Evolutionary conservation across 805 yeast species (phyloP), one percentile per base, ranked within the genome.

Genomic region (Candida taoyuanica): DNA sequence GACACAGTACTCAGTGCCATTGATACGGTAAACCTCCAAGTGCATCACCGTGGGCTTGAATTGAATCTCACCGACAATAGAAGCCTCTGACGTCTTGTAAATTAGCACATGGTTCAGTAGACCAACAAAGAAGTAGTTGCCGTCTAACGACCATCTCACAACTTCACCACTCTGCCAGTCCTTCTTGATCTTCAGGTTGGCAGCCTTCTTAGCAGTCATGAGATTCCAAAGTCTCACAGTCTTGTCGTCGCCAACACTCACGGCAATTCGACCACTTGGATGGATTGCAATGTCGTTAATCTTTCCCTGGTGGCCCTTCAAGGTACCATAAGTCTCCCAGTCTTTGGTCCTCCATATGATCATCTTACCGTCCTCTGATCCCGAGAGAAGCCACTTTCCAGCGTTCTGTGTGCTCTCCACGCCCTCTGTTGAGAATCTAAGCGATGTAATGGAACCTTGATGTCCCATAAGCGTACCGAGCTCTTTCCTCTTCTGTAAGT

Each of bases 181-280:
- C 43, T 70, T 76, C 56, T 73, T 81, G 43, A 85, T 64, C 55
- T 84, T 88, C 61, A 89, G 65, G 9, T 75, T 70, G 2, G 95
- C 89, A 15, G 98, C 98, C 62, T 88, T 89, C 58, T 85, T 85
- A 12, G 87, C 93, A 1, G 97, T 91, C 98, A 93, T 91, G 48
- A 93, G 68, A 58, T 93, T 93, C 98, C 98, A 93, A 42, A 93
- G 70, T 55, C 91, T 71, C 26, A 93, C 71, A 6, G 95, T 83
- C 45, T 76, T 75, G 60, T 93, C 98, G 20, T 74, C 79, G 41
- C 94, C 85, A 5, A 88, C 95, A 43, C 94, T 82, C 19, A 93
- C 74, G 5, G 97, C 97, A 40, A 93, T 78, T 63, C 86, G 74
- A 12, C 95, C 96, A 4, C 87, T 70, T 14, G 95, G 94, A 60